Conservation (phyloP, 2,329 filamentous ascomycete species). For the Neonectria magnoliae region DNA sequence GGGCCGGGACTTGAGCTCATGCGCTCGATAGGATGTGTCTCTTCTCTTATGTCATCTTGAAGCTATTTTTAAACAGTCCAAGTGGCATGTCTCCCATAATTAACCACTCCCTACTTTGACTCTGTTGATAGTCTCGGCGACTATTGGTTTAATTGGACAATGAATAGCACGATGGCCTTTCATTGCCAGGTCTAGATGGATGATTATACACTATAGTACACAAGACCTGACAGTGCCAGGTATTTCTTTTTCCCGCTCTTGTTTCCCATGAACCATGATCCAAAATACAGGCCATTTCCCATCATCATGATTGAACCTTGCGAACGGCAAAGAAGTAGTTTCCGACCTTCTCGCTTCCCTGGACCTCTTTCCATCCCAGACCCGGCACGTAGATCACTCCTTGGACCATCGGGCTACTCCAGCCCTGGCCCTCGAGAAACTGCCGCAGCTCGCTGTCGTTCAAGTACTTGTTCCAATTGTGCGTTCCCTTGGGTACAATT, state of each 20-base stretch:
- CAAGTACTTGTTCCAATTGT: conserved; percentile 97
- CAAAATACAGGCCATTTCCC: not conserved
- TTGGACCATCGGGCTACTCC: conserved; percentile 71
- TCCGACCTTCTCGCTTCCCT: conserved; percentile 83
- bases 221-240: conserved; percentile 1
- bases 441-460: conserved; percentile 80
- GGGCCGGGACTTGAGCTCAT: not conserved
- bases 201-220: conserved; percentile 17
- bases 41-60: not conserved
- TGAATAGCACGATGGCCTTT: not conserved
- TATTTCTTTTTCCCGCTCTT: not conserved
- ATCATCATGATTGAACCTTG: conserved; percentile 44
- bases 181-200: not conserved
- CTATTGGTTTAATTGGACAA: not conserved
- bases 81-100: not conserved
- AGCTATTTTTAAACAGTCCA: not conserved
- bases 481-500: conserved; percentile 91
- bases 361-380: conserved; percentile 86
- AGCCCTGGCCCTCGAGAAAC: conserved; percentile 64
- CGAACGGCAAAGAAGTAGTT: conserved; percentile 97
- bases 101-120: not conserved
- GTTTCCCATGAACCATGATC: not conserved
- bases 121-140: not conserved
- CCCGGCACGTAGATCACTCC: conserved; percentile 93
- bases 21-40: not conserved